phyloP scores from a whole-genome alignment of 768 basidiomycete species.

The Gymnopilus dilepis region DNA sequence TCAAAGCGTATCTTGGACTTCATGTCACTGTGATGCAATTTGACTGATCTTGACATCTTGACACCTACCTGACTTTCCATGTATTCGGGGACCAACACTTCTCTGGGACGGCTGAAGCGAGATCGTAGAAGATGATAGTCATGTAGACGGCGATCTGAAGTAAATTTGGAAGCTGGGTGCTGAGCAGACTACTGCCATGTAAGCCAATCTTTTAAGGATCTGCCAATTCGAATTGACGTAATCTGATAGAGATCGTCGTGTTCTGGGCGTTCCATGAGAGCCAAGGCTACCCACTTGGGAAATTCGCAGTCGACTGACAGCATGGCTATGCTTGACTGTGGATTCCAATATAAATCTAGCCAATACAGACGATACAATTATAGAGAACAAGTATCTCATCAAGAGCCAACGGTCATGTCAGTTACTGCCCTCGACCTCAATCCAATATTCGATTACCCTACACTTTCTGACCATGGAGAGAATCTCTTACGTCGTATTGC shows the following conservation, averaged over 20 bases:
- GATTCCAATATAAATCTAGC: no score
- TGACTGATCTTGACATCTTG: no score
- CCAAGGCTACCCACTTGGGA: not conserved
- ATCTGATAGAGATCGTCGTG: not conserved
- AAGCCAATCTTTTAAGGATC: no score
- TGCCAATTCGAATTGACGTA: not conserved
- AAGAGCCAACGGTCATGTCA: not conserved
- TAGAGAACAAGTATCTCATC: no score
- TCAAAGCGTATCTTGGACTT: not conserved
- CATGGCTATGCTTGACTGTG: not conserved
- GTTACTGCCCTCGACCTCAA: not conserved
- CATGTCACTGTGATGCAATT: no score
- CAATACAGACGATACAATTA: no score
- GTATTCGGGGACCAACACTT: not conserved
- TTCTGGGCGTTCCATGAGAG: not conserved
- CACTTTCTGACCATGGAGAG: slow-evolving; percentile 4
- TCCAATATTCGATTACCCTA: slow-evolving; percentile 11
- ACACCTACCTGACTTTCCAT: not conserved
- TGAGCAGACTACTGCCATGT: no score
- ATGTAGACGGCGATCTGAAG: no score
- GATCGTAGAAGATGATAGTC: not conserved
- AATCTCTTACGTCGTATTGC: not conserved
- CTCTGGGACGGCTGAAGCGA: not conserved
- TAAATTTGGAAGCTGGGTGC: no score
- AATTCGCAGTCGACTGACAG: not conserved